Evolutionary conservation across 2,329 filamentous ascomycete genomes (phyloP), one percentile per base, ranked within the genome.

Genomic region (Zymoseptoria brevis): DNA sequence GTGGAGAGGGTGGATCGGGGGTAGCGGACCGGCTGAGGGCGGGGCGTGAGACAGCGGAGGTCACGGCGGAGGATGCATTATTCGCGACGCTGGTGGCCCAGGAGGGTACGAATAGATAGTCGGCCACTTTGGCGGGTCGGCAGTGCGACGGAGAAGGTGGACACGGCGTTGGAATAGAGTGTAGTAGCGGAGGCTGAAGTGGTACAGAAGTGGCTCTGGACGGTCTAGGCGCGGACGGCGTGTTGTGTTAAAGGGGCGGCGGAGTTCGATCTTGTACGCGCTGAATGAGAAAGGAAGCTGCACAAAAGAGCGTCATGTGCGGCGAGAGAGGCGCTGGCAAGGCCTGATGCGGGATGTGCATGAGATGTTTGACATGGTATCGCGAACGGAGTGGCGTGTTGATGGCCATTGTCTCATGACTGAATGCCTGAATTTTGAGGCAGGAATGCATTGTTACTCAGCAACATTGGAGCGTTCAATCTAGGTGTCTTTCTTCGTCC

Each of bases 11-110:
- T 9, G 60, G 55, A 8, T 52, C 60, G 8, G 57, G 57, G 9
- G 60, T 59, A 50, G 60, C 54, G 56, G 58, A 62, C 3, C 60
- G 60, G 48, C 50, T 8, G 51, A 50, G 29, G 41, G 57, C 35
- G 50, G 56, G 59, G 51, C 50, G 56, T 19, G 51, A 56, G 53
- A 45, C 35, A n/a, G 35, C 35, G 35, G 35, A 45, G 35, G 11
- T 45, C 35, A 45, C 35, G 16, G 35, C 13, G 35, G 48, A 21
- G 52, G 56, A 26, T 19, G 29, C 51, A 53, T 53, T 53, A 7
- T 19, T 22, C 19, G 50, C 50, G n/a, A 26, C 50, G 19, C n/a
- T 16, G 29, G 22, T 24, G 51, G 22, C 51, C n/a, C 22, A 53
- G 51, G 29, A 29, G 51, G 22, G 51, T 19, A 29, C 22, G 22